Evolutionary conservation across 1,139 yeast species (phyloP).

Genomic region (Zygoascus sp.): DNA sequence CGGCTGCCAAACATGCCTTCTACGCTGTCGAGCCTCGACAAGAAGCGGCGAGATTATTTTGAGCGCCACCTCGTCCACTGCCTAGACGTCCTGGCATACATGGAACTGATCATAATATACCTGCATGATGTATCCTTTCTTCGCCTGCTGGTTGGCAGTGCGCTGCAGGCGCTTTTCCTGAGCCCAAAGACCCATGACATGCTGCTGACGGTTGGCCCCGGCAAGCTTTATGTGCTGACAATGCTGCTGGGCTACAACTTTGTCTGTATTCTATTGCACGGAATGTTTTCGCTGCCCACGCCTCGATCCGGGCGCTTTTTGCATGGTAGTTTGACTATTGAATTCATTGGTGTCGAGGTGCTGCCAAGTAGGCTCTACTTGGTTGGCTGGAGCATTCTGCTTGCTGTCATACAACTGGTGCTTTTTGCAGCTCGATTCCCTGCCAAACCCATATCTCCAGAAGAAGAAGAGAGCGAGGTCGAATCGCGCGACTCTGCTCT

Average conservation of each 20-base stretch:
- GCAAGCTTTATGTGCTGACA: constrained; percentile 23
- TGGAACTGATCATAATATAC: constrained; percentile 28
- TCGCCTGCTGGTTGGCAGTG: constrained; percentile 24
- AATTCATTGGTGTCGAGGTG: constrained; percentile 33
- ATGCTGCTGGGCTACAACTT: constrained; percentile 21
- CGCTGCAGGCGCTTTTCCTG: constrained; percentile 25
- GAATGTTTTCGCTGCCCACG: constrained; percentile 17
- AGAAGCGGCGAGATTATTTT: constrained; percentile 22
- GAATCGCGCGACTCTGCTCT: constrained; percentile 2
- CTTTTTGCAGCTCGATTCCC: constrained; percentile 26
- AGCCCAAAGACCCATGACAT: constrained; percentile 23
- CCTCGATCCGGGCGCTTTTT: constrained; percentile 25
- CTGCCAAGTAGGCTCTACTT: constrained; percentile 23
- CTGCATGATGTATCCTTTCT: constrained; percentile 27
- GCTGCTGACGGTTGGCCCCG: constrained; percentile 20
- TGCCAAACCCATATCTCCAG: constrained; percentile 10
- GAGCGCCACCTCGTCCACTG: constrained; percentile 24
- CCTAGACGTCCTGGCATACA: constrained; percentile 23
- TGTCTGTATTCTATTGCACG: constrained; percentile 22
- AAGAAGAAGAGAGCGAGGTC: background rate
- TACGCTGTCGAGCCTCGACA: constrained; percentile 9
- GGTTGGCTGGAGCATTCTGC: constrained; percentile 24
- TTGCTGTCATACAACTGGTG: constrained; percentile 24
- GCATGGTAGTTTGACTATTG: constrained; percentile 36
- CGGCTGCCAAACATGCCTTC: background rate